These are phyloP conservation scores for Paratrypanosoma confusum DNA, from an alignment of 208 protist genomes.

Conservation along the genomic window DNA sequence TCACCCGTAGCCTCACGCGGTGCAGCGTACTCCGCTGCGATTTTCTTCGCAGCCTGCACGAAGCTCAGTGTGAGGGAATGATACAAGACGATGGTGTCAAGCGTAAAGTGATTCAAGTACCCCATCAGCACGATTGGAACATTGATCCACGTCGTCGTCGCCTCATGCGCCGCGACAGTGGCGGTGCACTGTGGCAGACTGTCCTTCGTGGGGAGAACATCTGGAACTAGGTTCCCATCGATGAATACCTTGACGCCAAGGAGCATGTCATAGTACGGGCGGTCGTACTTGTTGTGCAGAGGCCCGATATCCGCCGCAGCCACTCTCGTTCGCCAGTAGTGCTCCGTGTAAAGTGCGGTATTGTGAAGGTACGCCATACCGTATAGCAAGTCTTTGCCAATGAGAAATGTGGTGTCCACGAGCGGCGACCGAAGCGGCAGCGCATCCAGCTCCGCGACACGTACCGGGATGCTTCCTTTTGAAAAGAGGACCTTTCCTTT, in stretches of 20 bases:
- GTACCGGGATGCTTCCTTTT: slow-evolving; percentile 22
- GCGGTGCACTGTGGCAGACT: slow-evolving; percentile 53
- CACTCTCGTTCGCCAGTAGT: slow-evolving; percentile 56
- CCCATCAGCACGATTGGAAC: slow-evolving; percentile 61
- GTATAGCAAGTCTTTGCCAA: slow-evolving; percentile 58
- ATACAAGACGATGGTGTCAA: slow-evolving; percentile 43
- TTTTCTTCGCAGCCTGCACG: slow-evolving; percentile 41
- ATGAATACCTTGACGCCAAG: slow-evolving; percentile 59
- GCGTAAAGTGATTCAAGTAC: slow-evolving; percentile 36
- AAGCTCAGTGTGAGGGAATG: slow-evolving; percentile 52
- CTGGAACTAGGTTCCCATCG: slow-evolving; percentile 46
- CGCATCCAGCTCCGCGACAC: slow-evolving; percentile 20
- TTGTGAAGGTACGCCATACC: slow-evolving; percentile 62
- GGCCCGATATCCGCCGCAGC: slow-evolving; percentile 4
- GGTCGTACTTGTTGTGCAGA: slow-evolving; percentile 31
- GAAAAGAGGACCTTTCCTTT: slow-evolving; percentile 52
- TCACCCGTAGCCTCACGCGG: not conserved
- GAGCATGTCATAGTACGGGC: slow-evolving; percentile 42
- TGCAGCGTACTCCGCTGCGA: slow-evolving; percentile 1
- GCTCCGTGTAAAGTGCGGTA: slow-evolving; percentile 55
- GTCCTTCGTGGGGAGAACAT: slow-evolving; percentile 34
- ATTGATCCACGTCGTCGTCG: slow-evolving; percentile 43
- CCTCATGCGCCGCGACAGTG: slow-evolving; percentile 41
- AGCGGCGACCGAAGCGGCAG: slow-evolving; percentile 25
- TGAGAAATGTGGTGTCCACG: slow-evolving; percentile 17